Conservation (phyloP, 83 land plant genomes). For the Thuja plicata region DNA sequence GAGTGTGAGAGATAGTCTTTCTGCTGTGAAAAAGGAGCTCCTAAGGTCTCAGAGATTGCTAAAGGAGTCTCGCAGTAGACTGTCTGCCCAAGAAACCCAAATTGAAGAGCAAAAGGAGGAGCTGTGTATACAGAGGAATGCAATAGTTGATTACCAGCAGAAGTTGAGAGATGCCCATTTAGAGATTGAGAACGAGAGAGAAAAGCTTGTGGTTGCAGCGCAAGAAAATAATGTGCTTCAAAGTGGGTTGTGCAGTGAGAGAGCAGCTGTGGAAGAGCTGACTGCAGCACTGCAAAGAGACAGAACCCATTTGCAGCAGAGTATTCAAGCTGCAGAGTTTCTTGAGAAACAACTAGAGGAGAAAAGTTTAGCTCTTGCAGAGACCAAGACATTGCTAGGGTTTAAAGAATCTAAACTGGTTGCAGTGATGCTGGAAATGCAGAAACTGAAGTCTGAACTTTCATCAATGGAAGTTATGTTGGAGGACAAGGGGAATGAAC, state of each 20-base stretch:
- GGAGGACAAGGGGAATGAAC: conserved; percentile 54
- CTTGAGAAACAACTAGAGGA: conserved; percentile 52
- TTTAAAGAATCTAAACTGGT: conserved; percentile 68
- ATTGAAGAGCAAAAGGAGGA: conserved; percentile 48
- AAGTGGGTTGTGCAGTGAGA: conserved; percentile 39
- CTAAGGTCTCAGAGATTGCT: conserved; percentile 50
- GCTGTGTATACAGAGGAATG: conserved; percentile 40
- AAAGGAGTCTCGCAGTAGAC: conserved; percentile 29
- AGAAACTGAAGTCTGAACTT: conserved; percentile 62
- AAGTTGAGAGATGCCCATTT: conserved; percentile 50
- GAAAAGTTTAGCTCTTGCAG: conserved; percentile 28
- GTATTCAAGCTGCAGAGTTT: conserved; percentile 24
- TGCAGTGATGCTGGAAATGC: conserved; percentile 64
- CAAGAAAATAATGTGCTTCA: conserved; percentile 45
- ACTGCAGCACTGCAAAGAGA: conserved; percentile 41
- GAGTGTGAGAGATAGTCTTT: conserved; percentile 47
- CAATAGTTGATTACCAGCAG: conserved; percentile 31
- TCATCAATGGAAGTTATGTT: conserved; percentile 44
- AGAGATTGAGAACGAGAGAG: conserved; percentile 62
- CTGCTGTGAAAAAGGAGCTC: conserved; percentile 62
- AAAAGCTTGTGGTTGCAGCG: conserved; percentile 37
- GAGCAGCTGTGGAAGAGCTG: conserved; percentile 29
- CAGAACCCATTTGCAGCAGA: conserved; percentile 38
- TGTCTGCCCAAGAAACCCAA: conserved; percentile 46
- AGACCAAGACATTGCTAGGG: conserved; percentile 39